Base-by-base conservation (phyloP, 208 protist genomes). In the Trypanosoma conorhini region DNA sequence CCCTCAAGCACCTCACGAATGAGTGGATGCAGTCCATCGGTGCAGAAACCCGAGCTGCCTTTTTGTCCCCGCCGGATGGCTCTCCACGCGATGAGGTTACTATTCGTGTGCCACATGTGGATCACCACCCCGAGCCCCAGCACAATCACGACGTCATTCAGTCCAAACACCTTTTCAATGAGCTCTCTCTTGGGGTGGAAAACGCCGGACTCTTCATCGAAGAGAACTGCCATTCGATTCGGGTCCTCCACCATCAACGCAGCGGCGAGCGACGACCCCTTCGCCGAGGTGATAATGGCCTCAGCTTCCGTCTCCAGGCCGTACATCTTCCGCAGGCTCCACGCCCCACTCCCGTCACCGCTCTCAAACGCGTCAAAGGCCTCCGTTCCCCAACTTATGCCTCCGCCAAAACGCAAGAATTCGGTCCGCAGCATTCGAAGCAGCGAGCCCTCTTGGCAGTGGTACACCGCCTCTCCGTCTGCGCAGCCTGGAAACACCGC, bases 371-470 rank as follows among this genome's bases (percentile, higher is more conserved):
- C 76, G 56, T 88, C 82, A 67, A 83, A 85, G 13, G 83, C 85
- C 52, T 74, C 76, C 10, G 81, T 81, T 21, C 58, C 85, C 89
- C 89, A 95, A 57, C 78, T 72, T 35, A 95, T 72, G 19, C 68
- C 57, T 40, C 89, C 89, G 5, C 87, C 89, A 65, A 91, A 93
- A 40, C 83, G 82, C 67, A 93, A 67, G 67, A 90, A 92, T 68
- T 95, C 87, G 4, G 62, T 85, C 44, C 89, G 85, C 26, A 95
- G 69, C 15, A 77, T 78, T 8, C 87, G 75, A 44, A 93, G 68
- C 21, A 95, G 75, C 1, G 51, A 46, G 28, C 89, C 89, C 67
- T 95, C 80, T 4, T 73, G 67, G 56, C 86, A 92, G 59, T 95
- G 89, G 62, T 87, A 95, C 9, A 80, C 66, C 17, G 79, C 21